phyloP scores from a whole-genome alignment of 2,329 filamentous ascomycete species.

The Colletotrichum salicis region DNA sequence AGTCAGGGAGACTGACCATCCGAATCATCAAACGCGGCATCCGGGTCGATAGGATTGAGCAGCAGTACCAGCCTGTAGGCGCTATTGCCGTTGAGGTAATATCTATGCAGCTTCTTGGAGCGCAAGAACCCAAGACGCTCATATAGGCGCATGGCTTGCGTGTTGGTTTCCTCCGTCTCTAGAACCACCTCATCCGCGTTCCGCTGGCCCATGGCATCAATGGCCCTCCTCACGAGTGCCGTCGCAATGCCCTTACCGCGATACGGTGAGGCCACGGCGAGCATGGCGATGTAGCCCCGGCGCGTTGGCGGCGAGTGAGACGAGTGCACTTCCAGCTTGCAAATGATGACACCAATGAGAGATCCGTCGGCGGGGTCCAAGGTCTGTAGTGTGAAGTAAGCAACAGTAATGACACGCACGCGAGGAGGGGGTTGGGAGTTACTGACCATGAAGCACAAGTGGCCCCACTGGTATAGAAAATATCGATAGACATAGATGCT shows the following conservation, averaged over 20 bases:
- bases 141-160: conserved; percentile 89
- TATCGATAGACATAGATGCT: conserved; percentile 99
- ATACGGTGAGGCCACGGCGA: conserved; percentile 85
- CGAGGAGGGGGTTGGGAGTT: background rate
- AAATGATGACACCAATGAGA: conserved; percentile 91
- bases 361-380: conserved; percentile 68
- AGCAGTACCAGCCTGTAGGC: conserved; percentile 90
- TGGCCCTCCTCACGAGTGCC: conserved; percentile 85
- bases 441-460: conserved; percentile 92
- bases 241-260: conserved; percentile 90
- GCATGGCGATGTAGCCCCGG: conserved; percentile 97
- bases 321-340: conserved; percentile 91
- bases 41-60: conserved; percentile 66
- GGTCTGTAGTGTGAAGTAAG: conserved; percentile 54
- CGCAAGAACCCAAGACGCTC: conserved; percentile 91
- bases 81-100: conserved; percentile 96
- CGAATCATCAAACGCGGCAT: conserved; percentile 49
- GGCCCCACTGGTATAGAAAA: conserved; percentile 96
- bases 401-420: background rate
- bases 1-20: conserved; percentile 41
- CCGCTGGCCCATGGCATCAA: conserved; percentile 87
- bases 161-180: conserved; percentile 95
- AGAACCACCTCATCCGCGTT: conserved; percentile 94
- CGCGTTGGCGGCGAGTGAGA: conserved; percentile 79
- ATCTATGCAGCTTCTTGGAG: conserved; percentile 92